Base-by-base conservation (phyloP, 2,329 filamentous ascomycete genomes). In the Parasarocladium wereldwijsianum region DNA sequence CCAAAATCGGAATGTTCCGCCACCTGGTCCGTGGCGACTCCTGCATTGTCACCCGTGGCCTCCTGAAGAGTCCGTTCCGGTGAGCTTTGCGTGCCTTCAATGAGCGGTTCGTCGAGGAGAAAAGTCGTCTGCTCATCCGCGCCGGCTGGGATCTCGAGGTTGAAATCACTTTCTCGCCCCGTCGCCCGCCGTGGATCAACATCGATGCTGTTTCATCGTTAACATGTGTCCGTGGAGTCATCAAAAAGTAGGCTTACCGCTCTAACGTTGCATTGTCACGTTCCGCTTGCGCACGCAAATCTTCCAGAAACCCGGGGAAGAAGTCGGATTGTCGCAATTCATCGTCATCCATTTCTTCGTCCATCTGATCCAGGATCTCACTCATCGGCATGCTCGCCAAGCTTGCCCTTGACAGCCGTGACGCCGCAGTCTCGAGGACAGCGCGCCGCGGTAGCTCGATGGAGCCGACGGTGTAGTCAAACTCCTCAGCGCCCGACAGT, bases 361-460 rank as follows among this genome's bases (percentile, higher is more conserved):
- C n/a, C n/a, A n/a, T n/a, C n/a, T n/a, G n/a, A 14, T 50, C 45
- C 31, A 59, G 62, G 24, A 54, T 62, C 43, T 74, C 70, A 40
- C 68, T 75, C 44, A 64, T 55, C 15, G 62, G 54, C 31, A 60
- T 48, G 35, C 62, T 70, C 0, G 60, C 66, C 37, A 73, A 50
- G 36, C 65, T 72, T 2, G 60, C 64, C 32, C 71, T 49, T 8
- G 65, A 67, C 17, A 64, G 41, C 17, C 66, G 50, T 4, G 54
- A 43, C 0, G 57, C 55, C 26, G 57, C 50, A 7, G 9, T 37
- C 34, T 71, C 64, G 31, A 51, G 63, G 21, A 52, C 43, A 11
- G 60, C 62, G 28, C 72, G 54, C 17, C 72, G 57, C 6, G 70
- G 64, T 28, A 74, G 43, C 48, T 77, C 73, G 17, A 77, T 60